Conservation (phyloP, 2,329 filamentous ascomycete genomes). For the Botrytis pseudocinerea region DNA sequence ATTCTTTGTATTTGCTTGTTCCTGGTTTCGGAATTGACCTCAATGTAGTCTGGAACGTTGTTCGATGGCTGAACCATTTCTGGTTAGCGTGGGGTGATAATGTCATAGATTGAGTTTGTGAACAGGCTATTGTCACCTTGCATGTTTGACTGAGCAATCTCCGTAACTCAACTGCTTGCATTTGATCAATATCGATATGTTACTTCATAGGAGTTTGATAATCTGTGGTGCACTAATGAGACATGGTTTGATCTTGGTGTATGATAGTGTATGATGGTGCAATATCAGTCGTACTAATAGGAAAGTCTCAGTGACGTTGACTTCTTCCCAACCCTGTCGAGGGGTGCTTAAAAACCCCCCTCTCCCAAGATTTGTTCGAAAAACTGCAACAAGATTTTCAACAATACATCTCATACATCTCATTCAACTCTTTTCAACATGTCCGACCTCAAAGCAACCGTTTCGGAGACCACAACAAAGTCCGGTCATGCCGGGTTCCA, state of each 20-base stretch:
- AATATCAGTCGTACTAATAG: slow-evolving; percentile 2
- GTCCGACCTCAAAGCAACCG: slow-evolving; percentile 69
- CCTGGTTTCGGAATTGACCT: slow-evolving; percentile 12
- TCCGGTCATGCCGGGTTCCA: slow-evolving; percentile 56
- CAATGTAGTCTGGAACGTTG: slow-evolving; percentile 3
- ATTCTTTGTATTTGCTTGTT: slow-evolving; percentile 18
- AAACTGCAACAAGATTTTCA: neutral
- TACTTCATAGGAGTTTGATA: slow-evolving; percentile 7
- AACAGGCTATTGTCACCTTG: neutral
- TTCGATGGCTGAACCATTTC: neutral
- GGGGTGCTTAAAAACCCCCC: neutral
- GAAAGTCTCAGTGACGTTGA: slow-evolving; percentile 12
- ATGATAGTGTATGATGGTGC: slow-evolving; percentile 15
- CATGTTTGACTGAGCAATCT: slow-evolving; percentile 9
- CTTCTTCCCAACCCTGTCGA: neutral
- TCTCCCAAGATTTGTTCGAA: neutral
- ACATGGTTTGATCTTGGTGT: slow-evolving; percentile 7
- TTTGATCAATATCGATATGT: slow-evolving; percentile 18
- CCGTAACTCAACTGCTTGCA: slow-evolving; percentile 12
- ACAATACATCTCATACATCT: neutral
- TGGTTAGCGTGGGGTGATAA: slow-evolving; percentile 15
- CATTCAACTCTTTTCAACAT: slow-evolving; percentile 46
- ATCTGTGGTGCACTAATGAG: slow-evolving; percentile 10
- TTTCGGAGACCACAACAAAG: slow-evolving; percentile 57
- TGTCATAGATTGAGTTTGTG: slow-evolving; percentile 14